Evolutionary conservation across 1,284 basidiomycete genomes (phyloP).

Genomic region (Rhodotorula mucilaginosa): DNA sequence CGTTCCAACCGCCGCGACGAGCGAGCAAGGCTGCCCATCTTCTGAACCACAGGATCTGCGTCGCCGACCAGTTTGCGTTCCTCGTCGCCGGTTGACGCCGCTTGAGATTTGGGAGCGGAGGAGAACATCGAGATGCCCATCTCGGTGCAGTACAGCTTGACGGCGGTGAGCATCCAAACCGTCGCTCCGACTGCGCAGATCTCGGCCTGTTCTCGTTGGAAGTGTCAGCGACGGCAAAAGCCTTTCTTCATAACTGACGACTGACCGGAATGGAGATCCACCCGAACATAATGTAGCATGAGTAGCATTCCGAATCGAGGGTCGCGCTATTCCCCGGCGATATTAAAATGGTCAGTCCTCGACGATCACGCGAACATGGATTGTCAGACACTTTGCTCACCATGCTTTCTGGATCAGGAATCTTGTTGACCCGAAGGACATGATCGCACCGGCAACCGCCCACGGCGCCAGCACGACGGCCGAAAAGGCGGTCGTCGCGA

Average conservation of each 20-base stretch:
- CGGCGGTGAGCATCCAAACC: neutral
- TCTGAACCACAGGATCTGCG: too few species aligned
- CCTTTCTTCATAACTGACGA: neutral
- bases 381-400: neutral
- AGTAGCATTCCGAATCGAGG: conserved; percentile 14
- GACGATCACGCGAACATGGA: too few species aligned
- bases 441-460: neutral
- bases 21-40: too few species aligned
- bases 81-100: neutral
- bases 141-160: neutral
- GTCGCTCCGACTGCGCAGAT: neutral
- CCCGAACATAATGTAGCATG: neutral
- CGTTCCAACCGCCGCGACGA: too few species aligned
- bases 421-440: neutral
- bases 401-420: conserved; percentile 12
- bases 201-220: neutral
- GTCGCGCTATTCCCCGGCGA: neutral
- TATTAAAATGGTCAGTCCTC: too few species aligned
- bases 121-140: neutral
- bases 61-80: neutral
- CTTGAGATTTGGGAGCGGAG: neutral
- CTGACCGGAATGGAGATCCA: conserved; percentile 16
- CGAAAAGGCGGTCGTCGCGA: neutral
- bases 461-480: neutral
- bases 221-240: neutral